phyloP scores from a whole-genome alignment of 129 eudicot species.

The Helichrysum umbraculigerum region DNA sequence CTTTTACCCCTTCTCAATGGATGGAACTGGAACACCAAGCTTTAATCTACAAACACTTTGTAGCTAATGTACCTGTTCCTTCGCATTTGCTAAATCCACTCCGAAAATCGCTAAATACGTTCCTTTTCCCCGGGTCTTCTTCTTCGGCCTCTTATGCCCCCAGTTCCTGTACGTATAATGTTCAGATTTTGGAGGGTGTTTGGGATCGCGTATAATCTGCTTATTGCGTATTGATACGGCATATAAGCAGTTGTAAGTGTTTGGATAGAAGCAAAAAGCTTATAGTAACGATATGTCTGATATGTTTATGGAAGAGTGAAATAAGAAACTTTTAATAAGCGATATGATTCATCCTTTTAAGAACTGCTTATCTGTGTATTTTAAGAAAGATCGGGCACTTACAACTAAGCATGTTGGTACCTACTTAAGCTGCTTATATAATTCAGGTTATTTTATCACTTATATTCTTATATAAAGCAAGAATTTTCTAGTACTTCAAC shows the following conservation, averaged over 20 bases:
- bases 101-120: conserved; percentile 58
- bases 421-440: too few species aligned
- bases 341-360: too few species aligned
- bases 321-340: background rate
- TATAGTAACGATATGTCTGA: background rate
- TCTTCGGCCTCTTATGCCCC: conserved; percentile 60
- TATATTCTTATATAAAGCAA: too few species aligned
- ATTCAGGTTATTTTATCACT: too few species aligned
- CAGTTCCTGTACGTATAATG: conserved; percentile 53
- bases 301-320: background rate
- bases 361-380: too few species aligned
- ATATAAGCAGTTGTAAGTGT: background rate
- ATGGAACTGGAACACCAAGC: conserved; percentile 94
- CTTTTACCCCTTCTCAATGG: conserved; percentile 91
- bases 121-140: conserved; percentile 52
- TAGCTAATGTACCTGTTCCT: conserved; percentile 87
- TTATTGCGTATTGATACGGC: background rate
- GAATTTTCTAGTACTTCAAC: too few species aligned
- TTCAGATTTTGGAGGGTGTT: background rate
- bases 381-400: too few species aligned
- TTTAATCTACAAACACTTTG: conserved; percentile 75
- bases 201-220: background rate
- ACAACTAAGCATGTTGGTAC: too few species aligned
- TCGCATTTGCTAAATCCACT: conserved; percentile 68
- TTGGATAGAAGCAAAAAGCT: background rate